Evolutionary conservation across 345 rosid species (phyloP), one percentile per base, ranked within the genome.

Genomic region (Brassica napus): DNA sequence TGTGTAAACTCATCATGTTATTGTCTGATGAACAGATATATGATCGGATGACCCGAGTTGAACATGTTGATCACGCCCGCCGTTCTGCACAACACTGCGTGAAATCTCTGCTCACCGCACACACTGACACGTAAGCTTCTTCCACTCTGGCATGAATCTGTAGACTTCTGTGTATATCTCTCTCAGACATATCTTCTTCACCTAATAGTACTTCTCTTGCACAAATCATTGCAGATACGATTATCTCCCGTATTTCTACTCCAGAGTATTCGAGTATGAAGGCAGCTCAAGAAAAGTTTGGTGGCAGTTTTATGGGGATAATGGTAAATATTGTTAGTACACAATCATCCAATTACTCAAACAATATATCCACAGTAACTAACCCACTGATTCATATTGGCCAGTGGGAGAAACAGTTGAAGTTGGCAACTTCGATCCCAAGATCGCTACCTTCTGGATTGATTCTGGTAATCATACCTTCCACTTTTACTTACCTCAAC

Each of bases 251-350:
- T 90, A 90, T 31, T 94, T 92, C 73, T 94, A 94, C 81, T 94
- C 95, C 0, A 91, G 98, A 79, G 93, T 90, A 49, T 94, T 94
- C 75, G 96, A 92, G 88, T 90, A 89, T 67, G 97, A 92, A 85
- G 97, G 98, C 47, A 92, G 98, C 86, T 79, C 91, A 44, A 87
- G 98, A 82, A 94, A 92, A 84, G 83, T 91, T 31, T 94, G 97
- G 97, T 92, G 98, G 97, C 98, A 91, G 79, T 91, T 94, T 83
- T 92, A 84, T 6, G 98, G 97, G 58, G 98, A 94, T 86, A 94
- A 88, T 77, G 98, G 98, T 94, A 87, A 68, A 78, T 66, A 10
- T 42, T 10, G 14, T 28, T 68, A 8, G 8, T 30, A 35, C 5
- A 28, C 52, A 0, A 3, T 35, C 55, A 3, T 35, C 24, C 35